These are phyloP conservation scores for Microstegium vimineum DNA, from an alignment of 176 grass and related monocot species.

Conservation along the genomic window DNA sequence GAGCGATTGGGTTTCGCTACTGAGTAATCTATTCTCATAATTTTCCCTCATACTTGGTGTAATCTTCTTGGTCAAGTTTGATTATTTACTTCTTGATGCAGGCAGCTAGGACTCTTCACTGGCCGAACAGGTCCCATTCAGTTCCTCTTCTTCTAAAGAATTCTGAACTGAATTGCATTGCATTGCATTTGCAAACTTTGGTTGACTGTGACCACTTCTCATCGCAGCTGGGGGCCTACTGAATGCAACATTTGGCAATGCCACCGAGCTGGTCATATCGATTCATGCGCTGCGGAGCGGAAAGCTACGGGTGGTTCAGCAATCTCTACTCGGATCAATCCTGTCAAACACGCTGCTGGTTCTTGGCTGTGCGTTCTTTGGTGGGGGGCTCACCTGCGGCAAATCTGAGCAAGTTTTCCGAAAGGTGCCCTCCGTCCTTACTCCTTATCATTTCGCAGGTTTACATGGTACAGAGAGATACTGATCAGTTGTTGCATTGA, in stretches of 20 bases:
- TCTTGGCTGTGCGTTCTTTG: conserved; percentile 67
- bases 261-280: conserved; percentile 83
- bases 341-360: conserved; percentile 78
- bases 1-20: conserved; percentile 71
- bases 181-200: not conserved
- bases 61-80: conserved; percentile 8
- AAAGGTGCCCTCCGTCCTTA: conserved; percentile 43
- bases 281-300: conserved; percentile 56
- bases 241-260: conserved; percentile 81
- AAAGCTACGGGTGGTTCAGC: conserved; percentile 63
- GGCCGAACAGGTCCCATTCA: conserved; percentile 61
- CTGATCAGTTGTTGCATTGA: conserved; percentile 7
- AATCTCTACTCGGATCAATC: conserved; percentile 75
- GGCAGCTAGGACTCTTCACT: conserved; percentile 69
- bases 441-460: not conserved
- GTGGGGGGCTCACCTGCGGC: conserved; percentile 55
- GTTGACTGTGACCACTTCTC: conserved; percentile 1
- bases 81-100: conserved; percentile 29
- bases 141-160: conserved; percentile 15
- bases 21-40: conserved; percentile 34
- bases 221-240: conserved; percentile 53
- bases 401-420: conserved; percentile 57
- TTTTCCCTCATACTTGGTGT: not conserved
- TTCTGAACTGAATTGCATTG: conserved; percentile 22
- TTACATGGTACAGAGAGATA: not conserved